Conservation (phyloP, 441 rosid genomes). For the Arabidopsis lyrata region DNA sequence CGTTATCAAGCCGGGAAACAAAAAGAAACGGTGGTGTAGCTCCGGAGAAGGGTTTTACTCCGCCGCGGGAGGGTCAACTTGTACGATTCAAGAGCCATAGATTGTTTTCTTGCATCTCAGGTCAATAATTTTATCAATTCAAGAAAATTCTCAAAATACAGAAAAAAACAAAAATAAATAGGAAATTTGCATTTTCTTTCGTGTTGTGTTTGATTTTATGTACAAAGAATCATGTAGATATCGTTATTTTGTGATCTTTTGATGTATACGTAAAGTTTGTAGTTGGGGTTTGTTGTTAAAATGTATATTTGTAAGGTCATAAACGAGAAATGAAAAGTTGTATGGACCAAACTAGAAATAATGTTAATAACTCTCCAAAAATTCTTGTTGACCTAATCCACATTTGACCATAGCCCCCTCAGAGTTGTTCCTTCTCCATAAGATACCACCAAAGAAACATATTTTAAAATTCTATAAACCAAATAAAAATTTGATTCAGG, state of each 20-base stretch:
- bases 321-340: background rate
- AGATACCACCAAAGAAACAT: background rate
- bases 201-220: background rate
- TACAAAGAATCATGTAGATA: constrained; percentile 6
- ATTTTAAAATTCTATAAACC: constrained; percentile 11
- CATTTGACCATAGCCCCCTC: constrained; percentile 13
- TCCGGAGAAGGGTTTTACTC: constrained; percentile 23
- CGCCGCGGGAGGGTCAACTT: constrained; percentile 50
- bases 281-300: background rate
- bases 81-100: constrained; percentile 70
- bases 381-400: constrained; percentile 25
- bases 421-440: background rate
- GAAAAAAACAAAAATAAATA: background rate
- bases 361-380: constrained; percentile 9
- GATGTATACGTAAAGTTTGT: constrained; percentile 28
- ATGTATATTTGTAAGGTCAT: constrained; percentile 17
- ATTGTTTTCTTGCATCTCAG: constrained; percentile 64
- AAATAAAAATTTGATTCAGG: background rate
- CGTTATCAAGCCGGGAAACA: constrained; percentile 34
- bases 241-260: constrained; percentile 8
- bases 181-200: constrained; percentile 11
- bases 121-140: constrained; percentile 45
- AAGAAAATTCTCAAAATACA: background rate
- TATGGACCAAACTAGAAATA: constrained; percentile 16
- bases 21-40: constrained; percentile 28